These are phyloP conservation scores for Penicillium malachiteum DNA, from an alignment of 495 filamentous ascomycete species.

Conservation along the genomic window DNA sequence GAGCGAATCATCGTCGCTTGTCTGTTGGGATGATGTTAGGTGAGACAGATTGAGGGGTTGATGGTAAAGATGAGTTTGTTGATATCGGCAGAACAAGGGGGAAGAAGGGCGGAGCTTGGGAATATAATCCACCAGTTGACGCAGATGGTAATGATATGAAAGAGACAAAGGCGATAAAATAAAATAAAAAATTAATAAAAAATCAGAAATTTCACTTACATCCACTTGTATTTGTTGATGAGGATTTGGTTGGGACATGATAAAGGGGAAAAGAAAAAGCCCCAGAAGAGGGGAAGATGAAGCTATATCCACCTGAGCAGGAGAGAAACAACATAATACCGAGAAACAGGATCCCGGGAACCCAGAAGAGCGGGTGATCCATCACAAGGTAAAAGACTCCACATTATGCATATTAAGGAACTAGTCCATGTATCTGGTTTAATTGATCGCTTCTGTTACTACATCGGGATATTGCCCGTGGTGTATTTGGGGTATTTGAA, in stretches of 20 bases:
- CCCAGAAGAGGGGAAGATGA: slow-evolving; percentile 9
- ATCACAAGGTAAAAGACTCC: neutral
- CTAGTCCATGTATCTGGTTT: too few species aligned
- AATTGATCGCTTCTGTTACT: too few species aligned
- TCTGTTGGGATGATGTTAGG: slow-evolving; percentile 19
- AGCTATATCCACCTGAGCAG: slow-evolving; percentile 14
- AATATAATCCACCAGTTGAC: neutral
- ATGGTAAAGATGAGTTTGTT: neutral
- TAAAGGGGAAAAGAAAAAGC: slow-evolving; percentile 3
- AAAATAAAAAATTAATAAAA: neutral
- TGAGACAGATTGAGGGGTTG: slow-evolving; percentile 1
- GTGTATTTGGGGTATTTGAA: too few species aligned
- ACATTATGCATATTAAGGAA: neutral
- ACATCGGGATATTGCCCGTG: too few species aligned
- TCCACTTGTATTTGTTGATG: slow-evolving; percentile 40
- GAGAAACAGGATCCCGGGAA: slow-evolving; percentile 19
- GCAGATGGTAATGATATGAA: neutral
- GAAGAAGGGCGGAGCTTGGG: neutral
- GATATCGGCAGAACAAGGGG: neutral
- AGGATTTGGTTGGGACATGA: slow-evolving; percentile 36
- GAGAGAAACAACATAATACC: slow-evolving; percentile 9
- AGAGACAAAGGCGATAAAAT: neutral
- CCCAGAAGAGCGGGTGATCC: slow-evolving; percentile 5
- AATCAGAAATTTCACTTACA: slow-evolving; percentile 24
- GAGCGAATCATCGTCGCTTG: slow-evolving; percentile 43